Evolutionary conservation across 495 filamentous ascomycete genomes (phyloP).

Genomic region (Xylaria scruposa): DNA sequence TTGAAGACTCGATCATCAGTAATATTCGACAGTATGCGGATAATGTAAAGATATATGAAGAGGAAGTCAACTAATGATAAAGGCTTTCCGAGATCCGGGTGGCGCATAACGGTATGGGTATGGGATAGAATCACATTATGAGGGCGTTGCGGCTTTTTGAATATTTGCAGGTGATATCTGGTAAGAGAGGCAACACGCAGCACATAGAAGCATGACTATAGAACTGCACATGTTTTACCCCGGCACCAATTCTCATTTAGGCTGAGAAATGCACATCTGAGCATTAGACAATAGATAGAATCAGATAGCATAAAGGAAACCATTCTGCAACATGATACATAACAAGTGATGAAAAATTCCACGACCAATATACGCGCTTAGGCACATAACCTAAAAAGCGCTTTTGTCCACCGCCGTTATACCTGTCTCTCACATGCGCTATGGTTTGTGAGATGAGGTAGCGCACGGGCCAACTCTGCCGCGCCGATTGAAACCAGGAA

Average conservation of each 20-base stretch:
- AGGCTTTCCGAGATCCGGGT: background rate
- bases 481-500: background rate
- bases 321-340: background rate
- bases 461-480: constrained; percentile 11
- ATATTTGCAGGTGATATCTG: constrained; percentile 2
- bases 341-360: background rate
- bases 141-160: constrained; percentile 19
- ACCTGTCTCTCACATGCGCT: background rate
- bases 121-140: background rate
- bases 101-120: background rate
- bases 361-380: background rate
- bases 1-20: constrained; percentile 78
- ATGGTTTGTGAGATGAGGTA: background rate
- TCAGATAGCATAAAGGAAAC: background rate
- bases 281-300: background rate
- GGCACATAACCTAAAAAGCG: background rate
- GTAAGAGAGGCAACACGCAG: background rate
- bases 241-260: background rate
- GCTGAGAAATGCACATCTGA: background rate
- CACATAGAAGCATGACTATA: constrained; percentile 2
- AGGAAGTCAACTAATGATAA: constrained; percentile 29
- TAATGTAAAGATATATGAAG: constrained; percentile 72
- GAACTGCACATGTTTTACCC: constrained; percentile 1
- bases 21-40: constrained; percentile 82
- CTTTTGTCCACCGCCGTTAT: background rate